Evolutionary conservation across 2,329 filamentous ascomycete species (phyloP).

Genomic region (Sporothrix pseudoabietina): DNA sequence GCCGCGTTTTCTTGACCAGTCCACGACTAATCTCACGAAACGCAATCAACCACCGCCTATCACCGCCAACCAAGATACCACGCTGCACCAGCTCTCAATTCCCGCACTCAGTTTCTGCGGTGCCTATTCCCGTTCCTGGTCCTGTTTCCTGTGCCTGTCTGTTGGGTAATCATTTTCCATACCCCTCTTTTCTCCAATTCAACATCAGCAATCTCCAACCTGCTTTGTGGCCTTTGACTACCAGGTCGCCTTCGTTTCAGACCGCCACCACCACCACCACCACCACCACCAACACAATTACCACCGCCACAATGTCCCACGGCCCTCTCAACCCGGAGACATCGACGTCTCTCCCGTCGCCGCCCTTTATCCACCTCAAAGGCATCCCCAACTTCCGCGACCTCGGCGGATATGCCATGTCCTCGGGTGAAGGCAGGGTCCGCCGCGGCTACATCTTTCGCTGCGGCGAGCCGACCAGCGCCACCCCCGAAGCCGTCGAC

Average conservation of each 20-base stretch:
- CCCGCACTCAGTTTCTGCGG: background rate
- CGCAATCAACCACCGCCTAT: background rate
- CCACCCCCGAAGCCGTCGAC: constrained; percentile 56
- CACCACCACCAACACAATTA: background rate
- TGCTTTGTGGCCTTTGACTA: background rate
- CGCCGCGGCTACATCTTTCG: constrained; percentile 58
- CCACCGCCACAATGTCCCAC: background rate
- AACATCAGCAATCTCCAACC: background rate
- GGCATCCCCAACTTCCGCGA: constrained; percentile 71
- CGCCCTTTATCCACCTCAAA: constrained; percentile 55
- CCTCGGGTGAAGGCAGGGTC: constrained; percentile 10
- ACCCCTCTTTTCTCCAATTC: background rate
- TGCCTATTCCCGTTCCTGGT: background rate
- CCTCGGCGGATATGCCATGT: constrained; percentile 60
- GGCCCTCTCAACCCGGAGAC: constrained; percentile 22
- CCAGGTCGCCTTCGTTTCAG: background rate
- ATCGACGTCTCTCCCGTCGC: constrained; percentile 40
- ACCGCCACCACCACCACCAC: background rate
- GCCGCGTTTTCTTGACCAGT: background rate
- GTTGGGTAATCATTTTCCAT: background rate
- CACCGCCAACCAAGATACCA: constrained; percentile 4
- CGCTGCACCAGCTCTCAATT: background rate
- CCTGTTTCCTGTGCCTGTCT: background rate
- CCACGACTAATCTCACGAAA: background rate
- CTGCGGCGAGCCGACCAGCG: constrained; percentile 64